These are phyloP conservation scores for Cavenderia fasciculata DNA, from an alignment of 78 protist species.

Conservation along the genomic window DNA sequence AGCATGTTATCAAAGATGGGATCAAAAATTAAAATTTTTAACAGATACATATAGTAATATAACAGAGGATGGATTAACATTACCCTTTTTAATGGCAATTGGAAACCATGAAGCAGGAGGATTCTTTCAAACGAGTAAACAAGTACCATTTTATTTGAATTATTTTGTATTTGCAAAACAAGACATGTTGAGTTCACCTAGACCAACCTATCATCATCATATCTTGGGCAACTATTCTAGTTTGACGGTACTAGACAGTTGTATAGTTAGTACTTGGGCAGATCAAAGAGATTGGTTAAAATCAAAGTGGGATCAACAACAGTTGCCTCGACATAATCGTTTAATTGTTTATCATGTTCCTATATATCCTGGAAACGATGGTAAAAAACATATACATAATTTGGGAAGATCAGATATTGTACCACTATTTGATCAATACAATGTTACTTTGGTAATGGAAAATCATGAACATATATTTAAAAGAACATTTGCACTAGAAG, in stretches of 20 bases:
- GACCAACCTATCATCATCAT: not conserved
- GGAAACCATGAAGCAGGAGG: conserved; percentile 74
- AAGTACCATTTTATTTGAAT: conserved; percentile 41
- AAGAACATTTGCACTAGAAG: conserved; percentile 7
- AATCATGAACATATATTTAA: conserved; percentile 68
- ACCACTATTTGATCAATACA: conserved; percentile 26
- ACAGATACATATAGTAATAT: not conserved
- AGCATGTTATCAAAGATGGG: conserved; percentile 58
- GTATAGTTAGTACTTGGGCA: conserved; percentile 20
- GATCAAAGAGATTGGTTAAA: conserved; percentile 35
- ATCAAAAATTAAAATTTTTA: conserved; percentile 26
- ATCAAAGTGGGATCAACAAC: not conserved
- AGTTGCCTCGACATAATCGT: not conserved
- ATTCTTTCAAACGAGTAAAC: conserved; percentile 24
- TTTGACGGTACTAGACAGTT: conserved; percentile 24
- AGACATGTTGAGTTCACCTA: not conserved
- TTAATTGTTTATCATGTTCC: conserved; percentile 34
- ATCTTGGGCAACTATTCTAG: not conserved
- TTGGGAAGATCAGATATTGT: not conserved
- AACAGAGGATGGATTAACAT: not conserved
- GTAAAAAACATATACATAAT: too few relatives aligned
- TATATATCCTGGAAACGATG: conserved; percentile 15
- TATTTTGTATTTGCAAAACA: conserved; percentile 7
- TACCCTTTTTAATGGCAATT: conserved; percentile 12
- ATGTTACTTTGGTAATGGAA: conserved; percentile 39